phyloP scores from a whole-genome alignment of 1,139 yeast species.

The Wickerhamomyces sp. region DNA sequence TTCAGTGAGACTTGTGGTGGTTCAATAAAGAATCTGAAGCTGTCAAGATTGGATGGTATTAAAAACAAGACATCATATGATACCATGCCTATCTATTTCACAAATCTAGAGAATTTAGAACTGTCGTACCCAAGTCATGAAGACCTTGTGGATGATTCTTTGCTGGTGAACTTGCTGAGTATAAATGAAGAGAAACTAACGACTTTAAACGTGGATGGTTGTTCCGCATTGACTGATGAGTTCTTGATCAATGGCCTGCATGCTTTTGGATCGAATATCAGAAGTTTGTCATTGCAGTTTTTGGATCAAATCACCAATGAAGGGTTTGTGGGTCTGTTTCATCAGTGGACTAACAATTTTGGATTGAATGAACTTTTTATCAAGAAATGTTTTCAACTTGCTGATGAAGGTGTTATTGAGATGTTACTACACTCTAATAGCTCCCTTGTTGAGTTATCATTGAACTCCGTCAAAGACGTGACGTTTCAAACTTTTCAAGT shows the following conservation, averaged over 20 bases:
- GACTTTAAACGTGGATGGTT: slow-evolving; percentile 62
- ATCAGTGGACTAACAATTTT: slow-evolving; percentile 43
- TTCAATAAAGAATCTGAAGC: slow-evolving; percentile 41
- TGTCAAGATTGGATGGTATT: slow-evolving; percentile 72
- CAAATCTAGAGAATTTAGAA: slow-evolving; percentile 52
- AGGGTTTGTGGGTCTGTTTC: slow-evolving; percentile 56
- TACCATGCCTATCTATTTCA: slow-evolving; percentile 58
- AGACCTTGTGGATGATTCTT: slow-evolving; percentile 67
- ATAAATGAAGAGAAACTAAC: slow-evolving; percentile 58
- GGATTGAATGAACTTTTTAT: slow-evolving; percentile 61
- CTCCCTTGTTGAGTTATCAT: slow-evolving; percentile 60
- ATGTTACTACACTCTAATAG: slow-evolving; percentile 58
- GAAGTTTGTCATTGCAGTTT: slow-evolving; percentile 45
- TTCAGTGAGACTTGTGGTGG: slow-evolving; percentile 61
- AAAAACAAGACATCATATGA: slow-evolving; percentile 53
- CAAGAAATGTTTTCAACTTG: slow-evolving; percentile 60
- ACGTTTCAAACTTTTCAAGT: slow-evolving; percentile 45
- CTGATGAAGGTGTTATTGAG: slow-evolving; percentile 56
- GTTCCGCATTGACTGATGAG: slow-evolving; percentile 63
- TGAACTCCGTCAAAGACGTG: slow-evolving; percentile 67
- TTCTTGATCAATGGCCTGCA: slow-evolving; percentile 54
- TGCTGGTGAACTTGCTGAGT: slow-evolving; percentile 57
- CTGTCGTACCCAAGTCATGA: slow-evolving; percentile 63
- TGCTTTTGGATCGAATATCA: slow-evolving; percentile 50
- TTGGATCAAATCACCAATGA: slow-evolving; percentile 63